phyloP scores from a whole-genome alignment of 1,284 basidiomycete genomes.

The Fomitopsis pinicola region DNA sequence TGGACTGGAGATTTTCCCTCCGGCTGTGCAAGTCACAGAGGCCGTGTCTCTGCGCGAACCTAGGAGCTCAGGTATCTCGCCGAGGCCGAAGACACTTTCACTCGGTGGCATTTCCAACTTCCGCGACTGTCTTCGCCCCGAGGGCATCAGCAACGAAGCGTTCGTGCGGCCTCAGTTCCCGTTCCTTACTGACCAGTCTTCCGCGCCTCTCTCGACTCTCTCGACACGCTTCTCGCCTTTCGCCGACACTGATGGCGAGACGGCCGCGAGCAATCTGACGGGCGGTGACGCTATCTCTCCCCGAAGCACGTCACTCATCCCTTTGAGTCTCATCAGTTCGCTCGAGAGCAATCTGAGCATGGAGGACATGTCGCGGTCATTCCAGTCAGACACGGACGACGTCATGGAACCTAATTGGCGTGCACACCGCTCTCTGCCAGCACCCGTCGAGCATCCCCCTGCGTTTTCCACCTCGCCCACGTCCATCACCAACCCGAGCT shows the following conservation, averaged over 20 bases:
- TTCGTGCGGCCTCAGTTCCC: slow-evolving; percentile 34
- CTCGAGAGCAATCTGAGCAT: slow-evolving; percentile 36
- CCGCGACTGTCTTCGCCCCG: slow-evolving; percentile 17
- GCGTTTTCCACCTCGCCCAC: slow-evolving; percentile 32
- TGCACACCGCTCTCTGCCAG: slow-evolving; percentile 19
- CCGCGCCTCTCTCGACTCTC: slow-evolving; percentile 22
- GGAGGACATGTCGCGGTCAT: slow-evolving; percentile 40
- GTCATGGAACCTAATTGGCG: slow-evolving; percentile 51
- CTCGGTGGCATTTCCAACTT: slow-evolving; percentile 36
- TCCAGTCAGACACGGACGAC: slow-evolving; percentile 53
- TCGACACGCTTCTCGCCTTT: slow-evolving; percentile 48
- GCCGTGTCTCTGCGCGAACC: slow-evolving; percentile 19
- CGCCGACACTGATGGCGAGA: slow-evolving; percentile 34
- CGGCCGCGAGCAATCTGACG: slow-evolving; percentile 1
- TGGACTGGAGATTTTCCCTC: slow-evolving; percentile 19
- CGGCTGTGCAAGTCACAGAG: slow-evolving; percentile 14
- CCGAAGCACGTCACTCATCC: slow-evolving; percentile 44
- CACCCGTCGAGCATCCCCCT: slow-evolving; percentile 24
- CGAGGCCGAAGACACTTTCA: slow-evolving; percentile 33
- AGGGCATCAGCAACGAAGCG: slow-evolving; percentile 4
- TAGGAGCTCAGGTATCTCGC: slow-evolving; percentile 24
- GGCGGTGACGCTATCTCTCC: slow-evolving; percentile 22
- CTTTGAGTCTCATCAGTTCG: slow-evolving; percentile 53
- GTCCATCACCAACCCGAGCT: slow-evolving; percentile 25
- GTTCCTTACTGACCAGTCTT: slow-evolving; percentile 38